Evolutionary conservation across 768 basidiomycete genomes (phyloP).

Genomic region (Hygrophorus russula): DNA sequence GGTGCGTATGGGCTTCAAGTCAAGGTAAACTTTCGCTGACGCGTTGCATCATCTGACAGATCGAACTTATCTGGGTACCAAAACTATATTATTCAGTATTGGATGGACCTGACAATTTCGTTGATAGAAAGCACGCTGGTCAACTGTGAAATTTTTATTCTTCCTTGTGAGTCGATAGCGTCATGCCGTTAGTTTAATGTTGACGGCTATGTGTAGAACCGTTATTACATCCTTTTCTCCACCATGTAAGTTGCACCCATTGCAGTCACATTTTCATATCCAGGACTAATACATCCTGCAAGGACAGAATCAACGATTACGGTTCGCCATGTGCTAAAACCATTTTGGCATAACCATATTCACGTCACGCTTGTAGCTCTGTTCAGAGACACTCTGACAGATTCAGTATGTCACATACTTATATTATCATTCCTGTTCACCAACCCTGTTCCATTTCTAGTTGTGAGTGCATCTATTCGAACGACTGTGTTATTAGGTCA

Average conservation of each 20-base stretch:
- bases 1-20: constrained; percentile 20
- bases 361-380: constrained; percentile 17
- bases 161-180: constrained; percentile 29
- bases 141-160: constrained; percentile 43
- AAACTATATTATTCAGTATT: neutral
- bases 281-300: neutral
- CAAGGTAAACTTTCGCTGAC: neutral
- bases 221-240: constrained; percentile 41
- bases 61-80: constrained; percentile 45
- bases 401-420: constrained; percentile 21
- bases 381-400: constrained; percentile 27
- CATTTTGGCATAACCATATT: constrained; percentile 3
- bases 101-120: neutral
- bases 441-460: constrained; percentile 6
- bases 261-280: neutral
- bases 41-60: constrained; percentile 16
- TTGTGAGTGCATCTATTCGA: constrained; percentile 9
- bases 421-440: neutral
- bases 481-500: neutral
- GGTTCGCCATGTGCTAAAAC: constrained; percentile 19
- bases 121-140: constrained; percentile 38
- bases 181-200: neutral
- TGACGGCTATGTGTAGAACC: constrained; percentile 28
- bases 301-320: constrained; percentile 40
- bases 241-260: constrained; percentile 30